Base-by-base conservation (phyloP, 139 green algal genomes). In the Dunaliella primolecta region DNA sequence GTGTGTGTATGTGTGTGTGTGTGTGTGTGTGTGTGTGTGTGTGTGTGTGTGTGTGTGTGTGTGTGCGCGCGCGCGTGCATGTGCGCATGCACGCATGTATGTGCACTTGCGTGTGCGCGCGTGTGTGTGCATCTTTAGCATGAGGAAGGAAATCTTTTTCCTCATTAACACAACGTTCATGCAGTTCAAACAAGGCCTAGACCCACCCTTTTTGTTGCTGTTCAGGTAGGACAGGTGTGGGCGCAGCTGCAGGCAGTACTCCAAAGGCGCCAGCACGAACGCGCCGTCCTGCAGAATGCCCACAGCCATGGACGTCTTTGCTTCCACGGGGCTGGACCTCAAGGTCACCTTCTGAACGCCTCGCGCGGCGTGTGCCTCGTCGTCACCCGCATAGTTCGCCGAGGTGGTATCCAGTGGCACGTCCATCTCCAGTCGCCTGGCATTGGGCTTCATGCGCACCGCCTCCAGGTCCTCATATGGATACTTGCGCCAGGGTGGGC, bases 191-290 rank as follows among this genome's bases (percentile, higher is more conserved):
- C n/a, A n/a, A n/a, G n/a, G n/a, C n/a, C n/a, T n/a, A n/a, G n/a
- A 72, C 78, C 34, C 78, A 82, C 78, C 76, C 46, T 77, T 81
- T 0, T 89, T 87, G 20, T 21, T 70, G 1, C 86, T 83, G 79
- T 95, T 93, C 0, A 98, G 83, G 83, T 98, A 88, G 25, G 81
- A 77, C 86, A 97, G 81, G 11, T 89, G 87, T 34, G 95, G 95
- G 3, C 95, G 93, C 87, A 98, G 80, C 88, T 97, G 94, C 71
- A 98, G 75, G 0, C 89, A 91, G 56, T 94, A 94, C 30, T 96
- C 88, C 0, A 98, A n/a, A 1, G 95, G 94, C 77, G 93, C 84
- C 21, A 98, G 86, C 75, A 98, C 82, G 24, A 98, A 84, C 46
- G 91, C 89, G 64, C 94, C 88, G 27, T 89, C 92, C 24, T 92